Evolutionary conservation across 1,139 yeast species (phyloP).

Genomic region (Candida albicans): DNA sequence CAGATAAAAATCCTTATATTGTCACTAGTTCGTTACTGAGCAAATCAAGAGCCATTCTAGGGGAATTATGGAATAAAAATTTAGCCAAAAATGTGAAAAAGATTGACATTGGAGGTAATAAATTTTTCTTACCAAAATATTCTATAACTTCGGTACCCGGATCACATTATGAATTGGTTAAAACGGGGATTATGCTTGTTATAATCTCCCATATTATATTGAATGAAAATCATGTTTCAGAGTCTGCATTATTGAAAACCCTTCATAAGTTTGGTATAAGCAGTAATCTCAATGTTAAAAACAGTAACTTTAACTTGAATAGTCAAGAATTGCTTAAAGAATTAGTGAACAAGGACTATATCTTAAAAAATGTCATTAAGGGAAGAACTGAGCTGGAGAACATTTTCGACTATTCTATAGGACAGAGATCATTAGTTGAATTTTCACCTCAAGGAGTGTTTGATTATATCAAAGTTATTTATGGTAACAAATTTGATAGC

Average conservation of each 20-base stretch:
- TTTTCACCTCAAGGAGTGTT: conserved; percentile 32
- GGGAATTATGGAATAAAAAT: conserved; percentile 22
- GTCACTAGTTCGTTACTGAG: conserved; percentile 22
- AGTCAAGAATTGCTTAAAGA: conserved; percentile 29
- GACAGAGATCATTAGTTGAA: conserved; percentile 36
- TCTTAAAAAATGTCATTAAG: conserved; percentile 19
- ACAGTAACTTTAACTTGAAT: conserved; percentile 26
- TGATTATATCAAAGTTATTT: conserved; percentile 27
- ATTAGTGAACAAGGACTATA: conserved; percentile 34
- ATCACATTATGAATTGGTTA: conserved; percentile 30
- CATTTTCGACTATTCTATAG: conserved; percentile 29
- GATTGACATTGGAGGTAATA: conserved; percentile 13
- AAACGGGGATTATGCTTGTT: conserved; percentile 29
- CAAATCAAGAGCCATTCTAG: conserved; percentile 22
- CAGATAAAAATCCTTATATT: conserved; percentile 16
- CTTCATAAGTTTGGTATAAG: conserved; percentile 34
- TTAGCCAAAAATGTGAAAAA: conserved; percentile 3
- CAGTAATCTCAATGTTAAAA: conserved; percentile 19
- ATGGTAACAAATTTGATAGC: conserved; percentile 27
- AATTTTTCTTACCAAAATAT: conserved; percentile 19
- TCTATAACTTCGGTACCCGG: conserved; percentile 16
- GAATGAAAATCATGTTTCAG: conserved; percentile 35
- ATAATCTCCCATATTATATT: conserved; percentile 32
- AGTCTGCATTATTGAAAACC: conserved; percentile 22
- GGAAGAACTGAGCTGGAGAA: conserved; percentile 18